Evolutionary conservation across 2,329 filamentous ascomycete genomes (phyloP).

Genomic region (Tolypocladium amazonense): DNA sequence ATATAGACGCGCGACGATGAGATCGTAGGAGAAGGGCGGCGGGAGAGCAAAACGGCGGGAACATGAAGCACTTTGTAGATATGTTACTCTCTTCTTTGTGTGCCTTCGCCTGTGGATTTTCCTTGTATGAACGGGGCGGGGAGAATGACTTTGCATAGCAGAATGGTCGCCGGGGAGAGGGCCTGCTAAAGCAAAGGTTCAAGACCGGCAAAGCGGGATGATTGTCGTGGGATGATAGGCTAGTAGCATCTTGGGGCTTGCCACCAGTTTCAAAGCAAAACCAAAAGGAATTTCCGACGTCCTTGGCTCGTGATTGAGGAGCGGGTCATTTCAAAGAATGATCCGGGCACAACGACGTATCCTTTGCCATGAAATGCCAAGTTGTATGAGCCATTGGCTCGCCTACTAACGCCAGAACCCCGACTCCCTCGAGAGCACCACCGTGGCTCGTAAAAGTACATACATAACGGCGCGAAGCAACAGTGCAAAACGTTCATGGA

Average conservation of each 20-base stretch:
- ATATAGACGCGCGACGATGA: neutral
- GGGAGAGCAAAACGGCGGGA: neutral
- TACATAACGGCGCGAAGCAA: neutral
- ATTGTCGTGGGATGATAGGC: neutral
- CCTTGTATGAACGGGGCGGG: neutral
- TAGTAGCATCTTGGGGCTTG: neutral
- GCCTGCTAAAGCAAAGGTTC: neutral
- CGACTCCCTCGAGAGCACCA: neutral
- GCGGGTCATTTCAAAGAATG: neutral
- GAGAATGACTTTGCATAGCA: conserved; percentile 1
- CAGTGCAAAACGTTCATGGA: neutral
- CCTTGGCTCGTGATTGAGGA: neutral
- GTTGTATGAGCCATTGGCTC: neutral
- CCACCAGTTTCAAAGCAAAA: neutral
- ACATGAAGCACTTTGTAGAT: neutral
- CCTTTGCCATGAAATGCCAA: neutral
- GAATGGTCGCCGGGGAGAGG: neutral
- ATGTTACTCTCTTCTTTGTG: neutral
- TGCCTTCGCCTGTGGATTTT: neutral
- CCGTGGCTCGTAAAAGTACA: neutral
- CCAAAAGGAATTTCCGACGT: neutral
- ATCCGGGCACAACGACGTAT: neutral
- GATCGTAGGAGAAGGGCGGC: neutral
- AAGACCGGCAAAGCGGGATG: neutral
- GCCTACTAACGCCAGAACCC: neutral